Conservation (phyloP, 306 rosid genomes). For the Fragaria nilgerrensis region DNA sequence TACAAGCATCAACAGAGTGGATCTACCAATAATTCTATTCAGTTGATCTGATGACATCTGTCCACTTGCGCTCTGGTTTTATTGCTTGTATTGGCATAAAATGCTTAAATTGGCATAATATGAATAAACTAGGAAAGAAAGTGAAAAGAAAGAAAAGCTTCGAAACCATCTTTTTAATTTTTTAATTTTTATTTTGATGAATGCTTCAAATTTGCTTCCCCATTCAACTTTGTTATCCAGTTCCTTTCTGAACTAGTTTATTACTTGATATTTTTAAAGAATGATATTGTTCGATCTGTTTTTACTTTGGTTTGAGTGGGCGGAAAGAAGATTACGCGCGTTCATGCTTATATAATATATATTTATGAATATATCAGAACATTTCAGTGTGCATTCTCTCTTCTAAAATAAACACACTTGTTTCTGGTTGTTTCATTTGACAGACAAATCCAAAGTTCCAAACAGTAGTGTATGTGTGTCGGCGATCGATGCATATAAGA, state of each 20-base stretch:
- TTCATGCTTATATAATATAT: no score
- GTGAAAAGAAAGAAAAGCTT: not conserved
- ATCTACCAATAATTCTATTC: not conserved
- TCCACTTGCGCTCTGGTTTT: not conserved
- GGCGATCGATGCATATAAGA: not conserved
- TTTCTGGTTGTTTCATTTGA: not conserved
- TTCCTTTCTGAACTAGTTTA: not conserved
- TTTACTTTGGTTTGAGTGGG: not conserved
- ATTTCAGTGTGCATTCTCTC: no score
- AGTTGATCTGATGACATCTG: not conserved
- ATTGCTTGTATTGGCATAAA: not conserved
- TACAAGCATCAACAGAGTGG: not conserved
- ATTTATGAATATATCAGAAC: no score
- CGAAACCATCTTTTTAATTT: no score
- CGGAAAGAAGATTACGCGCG: not conserved
- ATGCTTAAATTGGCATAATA: not conserved
- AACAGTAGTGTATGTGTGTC: not conserved
- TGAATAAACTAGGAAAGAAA: not conserved
- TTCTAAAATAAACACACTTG: not conserved
- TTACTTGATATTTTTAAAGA: not conserved
- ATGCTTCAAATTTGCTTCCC: no score
- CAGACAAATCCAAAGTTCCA: not conserved
- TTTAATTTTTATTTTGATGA: no score
- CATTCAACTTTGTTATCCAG: not conserved
- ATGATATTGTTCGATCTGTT: not conserved